Evolutionary conservation across 768 basidiomycete species (phyloP), one percentile per base, ranked within the genome.

Genomic region (Suillus americanus): DNA sequence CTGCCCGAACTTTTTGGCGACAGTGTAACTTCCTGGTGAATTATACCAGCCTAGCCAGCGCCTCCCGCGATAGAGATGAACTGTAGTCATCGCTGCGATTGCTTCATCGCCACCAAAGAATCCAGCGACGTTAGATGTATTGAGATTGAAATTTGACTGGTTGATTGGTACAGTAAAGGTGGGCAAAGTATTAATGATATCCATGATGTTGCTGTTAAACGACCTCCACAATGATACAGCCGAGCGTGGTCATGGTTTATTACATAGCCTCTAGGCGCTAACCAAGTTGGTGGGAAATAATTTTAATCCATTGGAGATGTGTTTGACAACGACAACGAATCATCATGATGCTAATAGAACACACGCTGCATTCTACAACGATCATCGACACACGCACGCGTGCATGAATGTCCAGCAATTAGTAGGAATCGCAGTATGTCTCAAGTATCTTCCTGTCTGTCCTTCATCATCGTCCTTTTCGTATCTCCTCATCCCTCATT

Each of bases 401-500:
- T 33, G 30, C 18, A 20, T 4, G 28, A 20, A 50, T 50, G 48
- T 16, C 14, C 25, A 50, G 14, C 14, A 28, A 54, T 16, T 51
- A 16, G 16, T 5, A 30, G 28, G 48, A 82, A 82, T 67, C 86
- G 86, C 54, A 2, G 3, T 30, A 85, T 93, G 63, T 82, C 86
- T 25, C 86, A 87, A 72, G 79, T 87, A n/a, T 90, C 91, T 75
- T 81, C 82, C 23, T 90, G 92, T 92, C 74, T 76, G 90, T 78
- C 16, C 43, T 41, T 50, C 13, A 14, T 51, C 9, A 1, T 50
- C 6, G 13, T 37, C 23, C 57, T 16, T 48, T 14, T n/a, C 1
- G n/a, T 35, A 14, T 16, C 1, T 56, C 16, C 35, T 68, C 45
- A 66, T 13, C 7, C 20, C 25, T 50, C 23, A 8, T 13, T 53